Conservation (phyloP, 345 rosid species). For the Syzygium grande region DNA sequence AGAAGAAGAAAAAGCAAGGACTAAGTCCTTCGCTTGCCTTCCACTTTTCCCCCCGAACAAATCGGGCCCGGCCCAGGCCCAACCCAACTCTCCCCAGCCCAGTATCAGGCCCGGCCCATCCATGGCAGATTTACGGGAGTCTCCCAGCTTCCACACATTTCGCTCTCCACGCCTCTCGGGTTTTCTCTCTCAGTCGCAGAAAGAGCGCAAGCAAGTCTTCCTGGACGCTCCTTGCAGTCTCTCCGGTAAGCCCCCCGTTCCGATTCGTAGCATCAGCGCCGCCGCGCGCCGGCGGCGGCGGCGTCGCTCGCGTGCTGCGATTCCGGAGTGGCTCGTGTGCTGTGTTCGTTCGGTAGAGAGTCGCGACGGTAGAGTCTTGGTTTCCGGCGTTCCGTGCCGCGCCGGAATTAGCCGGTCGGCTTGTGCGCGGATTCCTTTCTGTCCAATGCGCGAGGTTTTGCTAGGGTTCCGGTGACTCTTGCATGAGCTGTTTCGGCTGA, state of each 20-base stretch:
- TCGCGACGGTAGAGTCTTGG: neutral
- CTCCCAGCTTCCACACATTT: neutral
- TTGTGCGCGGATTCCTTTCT: neutral
- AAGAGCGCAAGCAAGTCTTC: neutral
- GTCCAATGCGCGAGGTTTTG: neutral
- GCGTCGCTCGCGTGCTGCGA: neutral
- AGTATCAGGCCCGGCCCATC: neutral
- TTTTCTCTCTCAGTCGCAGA: neutral
- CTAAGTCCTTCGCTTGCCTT: neutral
- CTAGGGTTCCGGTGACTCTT: neutral
- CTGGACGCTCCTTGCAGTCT: neutral
- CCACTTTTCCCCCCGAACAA: neutral
- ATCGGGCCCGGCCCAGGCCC: neutral
- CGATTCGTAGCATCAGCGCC: neutral
- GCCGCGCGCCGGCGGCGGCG: neutral
- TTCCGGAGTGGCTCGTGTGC: neutral
- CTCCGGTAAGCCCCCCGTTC: neutral
- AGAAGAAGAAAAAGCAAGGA: neutral
- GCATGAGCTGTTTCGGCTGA: neutral
- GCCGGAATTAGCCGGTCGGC: neutral
- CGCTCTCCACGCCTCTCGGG: neutral
- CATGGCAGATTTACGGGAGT: neutral
- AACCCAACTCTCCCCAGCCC: neutral
- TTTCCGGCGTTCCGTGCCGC: neutral
- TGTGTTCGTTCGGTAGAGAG: neutral